A percentile compares a stretch with the other conserved stretches of the same genome.
phyloP scores from a whole-genome alignment of 805 yeast species.

The Kluyveromyces lactis region DNA sequence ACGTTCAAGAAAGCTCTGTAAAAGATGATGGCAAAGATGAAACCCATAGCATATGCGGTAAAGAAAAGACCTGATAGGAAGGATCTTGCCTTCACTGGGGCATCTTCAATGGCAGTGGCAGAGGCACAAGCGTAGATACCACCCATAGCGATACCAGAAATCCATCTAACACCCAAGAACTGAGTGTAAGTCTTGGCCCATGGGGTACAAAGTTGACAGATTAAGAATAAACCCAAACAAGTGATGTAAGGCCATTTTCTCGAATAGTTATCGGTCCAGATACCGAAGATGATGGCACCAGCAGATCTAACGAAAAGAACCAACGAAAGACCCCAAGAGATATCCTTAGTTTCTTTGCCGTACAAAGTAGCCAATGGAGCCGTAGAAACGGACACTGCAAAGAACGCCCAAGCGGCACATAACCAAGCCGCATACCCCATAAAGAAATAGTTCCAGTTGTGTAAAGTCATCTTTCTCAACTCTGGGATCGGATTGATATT shows the following conservation, averaged over 20 bases:
- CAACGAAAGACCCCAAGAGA: slow-evolving; percentile 68
- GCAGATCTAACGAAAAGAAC: slow-evolving; percentile 65
- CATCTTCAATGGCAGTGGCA: slow-evolving; percentile 59
- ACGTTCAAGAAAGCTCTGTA: slow-evolving; percentile 50
- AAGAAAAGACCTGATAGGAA: slow-evolving; percentile 52
- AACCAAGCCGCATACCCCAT: slow-evolving; percentile 63
- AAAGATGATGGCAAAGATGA: slow-evolving; percentile 56
- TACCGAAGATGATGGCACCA: slow-evolving; percentile 63
- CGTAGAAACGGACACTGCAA: slow-evolving; percentile 51
- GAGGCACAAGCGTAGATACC: slow-evolving; percentile 60
- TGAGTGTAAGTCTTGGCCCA: slow-evolving; percentile 50
- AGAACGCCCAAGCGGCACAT: slow-evolving; percentile 67
- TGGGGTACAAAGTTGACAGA: slow-evolving; percentile 58
- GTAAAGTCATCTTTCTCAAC: slow-evolving; percentile 29
- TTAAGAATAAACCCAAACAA: slow-evolving; percentile 43
- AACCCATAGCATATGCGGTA: slow-evolving; percentile 58
- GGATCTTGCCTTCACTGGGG: slow-evolving; percentile 52
- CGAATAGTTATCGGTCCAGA: slow-evolving; percentile 54
- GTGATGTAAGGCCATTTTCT: slow-evolving; percentile 57
- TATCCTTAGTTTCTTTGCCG: slow-evolving; percentile 35
- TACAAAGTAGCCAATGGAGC: slow-evolving; percentile 42
- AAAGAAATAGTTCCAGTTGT: slow-evolving; percentile 49
- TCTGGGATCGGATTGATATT: slow-evolving; percentile 38
- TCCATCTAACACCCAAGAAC: slow-evolving; percentile 53
- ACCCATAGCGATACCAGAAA: slow-evolving; percentile 67